Conservation (phyloP, 1,139 yeast species). For the Pichia sp. region DNA sequence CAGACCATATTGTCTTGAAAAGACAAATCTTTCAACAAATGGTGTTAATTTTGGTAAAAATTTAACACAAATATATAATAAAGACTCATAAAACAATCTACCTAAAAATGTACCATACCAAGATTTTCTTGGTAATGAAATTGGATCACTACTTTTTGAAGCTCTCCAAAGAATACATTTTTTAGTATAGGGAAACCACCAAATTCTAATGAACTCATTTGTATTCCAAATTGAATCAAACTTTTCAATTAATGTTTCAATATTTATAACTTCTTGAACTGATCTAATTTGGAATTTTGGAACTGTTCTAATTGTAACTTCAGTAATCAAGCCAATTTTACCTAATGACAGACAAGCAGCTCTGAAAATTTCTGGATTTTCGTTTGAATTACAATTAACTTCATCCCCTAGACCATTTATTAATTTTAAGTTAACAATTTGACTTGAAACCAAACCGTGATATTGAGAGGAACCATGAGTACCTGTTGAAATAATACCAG, state of each 20-base stretch:
- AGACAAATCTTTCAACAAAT: conserved; percentile 73
- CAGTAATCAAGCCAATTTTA: conserved; percentile 81
- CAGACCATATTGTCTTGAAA: conserved; percentile 74
- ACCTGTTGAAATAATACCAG: conserved; percentile 92
- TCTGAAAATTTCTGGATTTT: conserved; percentile 63
- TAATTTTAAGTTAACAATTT: conserved; percentile 68
- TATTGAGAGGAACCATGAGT: conserved; percentile 93
- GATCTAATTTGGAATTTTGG: conserved; percentile 81
- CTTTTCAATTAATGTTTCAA: conserved; percentile 58
- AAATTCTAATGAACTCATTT: conserved; percentile 83
- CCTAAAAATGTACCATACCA: conserved; percentile 85
- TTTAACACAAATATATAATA: conserved; percentile 75
- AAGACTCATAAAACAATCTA: conserved; percentile 67
- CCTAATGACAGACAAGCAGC: conserved; percentile 89
- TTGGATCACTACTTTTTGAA: conserved; percentile 55
- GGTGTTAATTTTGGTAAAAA: conserved; percentile 75
- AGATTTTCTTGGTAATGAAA: conserved; percentile 61
- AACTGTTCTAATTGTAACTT: conserved; percentile 80
- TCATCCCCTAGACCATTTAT: conserved; percentile 69
- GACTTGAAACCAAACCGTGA: conserved; percentile 87
- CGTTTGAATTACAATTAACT: conserved; percentile 60
- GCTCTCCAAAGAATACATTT: conserved; percentile 92
- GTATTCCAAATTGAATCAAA: conserved; percentile 81
- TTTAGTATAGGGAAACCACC: conserved; percentile 96
- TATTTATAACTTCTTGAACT: conserved; percentile 71